Evolutionary conservation across 495 filamentous ascomycete genomes (phyloP), one percentile per base, ranked within the genome.

Genomic region (Hyphodiscus hymeniophilus): DNA sequence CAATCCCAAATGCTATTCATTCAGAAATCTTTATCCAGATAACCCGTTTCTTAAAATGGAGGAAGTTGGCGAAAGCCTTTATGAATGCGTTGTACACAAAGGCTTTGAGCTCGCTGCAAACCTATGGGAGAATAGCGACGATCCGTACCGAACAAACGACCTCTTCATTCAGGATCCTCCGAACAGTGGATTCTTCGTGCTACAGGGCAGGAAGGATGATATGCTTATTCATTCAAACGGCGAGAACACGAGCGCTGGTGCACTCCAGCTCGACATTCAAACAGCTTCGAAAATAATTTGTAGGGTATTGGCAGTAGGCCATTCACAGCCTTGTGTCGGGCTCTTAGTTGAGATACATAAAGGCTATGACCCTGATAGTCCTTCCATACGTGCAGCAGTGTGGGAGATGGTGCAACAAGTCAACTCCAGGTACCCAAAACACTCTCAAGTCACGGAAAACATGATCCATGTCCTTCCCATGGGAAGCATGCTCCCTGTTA

Each of bases 121-220:
- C 16, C 28, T 59, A 23, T 59, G 56, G 56, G 52, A 52, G 22
- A 49, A 45, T 8, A 45, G 43, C 22, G 38, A 42, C 22, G 49
- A 55, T 13, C 52, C 56, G 6, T 59, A 55, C 31, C 44, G 51
- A 16, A 59, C 56, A 6, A 55, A 52, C 38, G 56, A 59, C 41
- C 20, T 59, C 5, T 59, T 59, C 39, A 50, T 52, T 20, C 52
- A 59, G 38, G 52, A 59, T 21, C 56, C 56, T 12, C 52, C 56
- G 31, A 52, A 42, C n/a, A 59, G 56, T 42, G 56, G 52, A 5
- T 46, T 47, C 21, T 59, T 38, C 24, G 20, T 46, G 0, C 17
- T 59, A 3, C 48, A 55, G 48, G 56, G 56, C 26, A 43, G 56
- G 32, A 52, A 46, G 45, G 56, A 59, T 43, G 56, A 59, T 34